Percentiles rank a stretch among this genome's conserved stretches.
Conservation (phyloP, 305 asterid species). For the Solanum hybrid region DNA sequence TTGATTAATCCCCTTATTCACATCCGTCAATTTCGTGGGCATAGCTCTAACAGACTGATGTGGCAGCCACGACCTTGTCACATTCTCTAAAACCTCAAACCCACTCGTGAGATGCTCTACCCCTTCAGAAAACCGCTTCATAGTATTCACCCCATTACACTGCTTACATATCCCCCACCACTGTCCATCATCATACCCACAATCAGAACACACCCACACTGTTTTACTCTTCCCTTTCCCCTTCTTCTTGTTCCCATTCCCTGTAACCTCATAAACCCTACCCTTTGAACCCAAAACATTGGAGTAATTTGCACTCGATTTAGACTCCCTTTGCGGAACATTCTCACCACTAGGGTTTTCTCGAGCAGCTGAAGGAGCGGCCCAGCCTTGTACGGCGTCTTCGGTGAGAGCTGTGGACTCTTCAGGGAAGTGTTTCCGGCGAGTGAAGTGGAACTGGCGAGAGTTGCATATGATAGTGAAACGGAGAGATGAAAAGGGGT, state of each 20-base stretch:
- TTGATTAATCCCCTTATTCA: slow-evolving; percentile 39
- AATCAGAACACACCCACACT: slow-evolving; percentile 62
- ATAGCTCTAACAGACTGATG: slow-evolving; percentile 19
- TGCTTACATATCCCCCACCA: slow-evolving; percentile 94
- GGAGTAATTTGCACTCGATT: not conserved
- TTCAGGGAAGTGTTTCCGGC: slow-evolving; percentile 11
- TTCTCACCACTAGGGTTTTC: not conserved
- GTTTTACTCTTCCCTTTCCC: slow-evolving; percentile 52
- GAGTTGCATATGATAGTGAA: slow-evolving; percentile 16
- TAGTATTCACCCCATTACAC: slow-evolving; percentile 53
- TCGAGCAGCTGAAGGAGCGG: slow-evolving; percentile 21
- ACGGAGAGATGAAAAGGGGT: slow-evolving; percentile 8
- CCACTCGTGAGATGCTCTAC: slow-evolving; percentile 28
- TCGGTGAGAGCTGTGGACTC: slow-evolving; percentile 22
- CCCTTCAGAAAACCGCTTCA: slow-evolving; percentile 45
- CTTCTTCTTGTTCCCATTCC: slow-evolving; percentile 31
- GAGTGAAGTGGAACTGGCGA: slow-evolving; percentile 29
- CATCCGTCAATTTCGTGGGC: slow-evolving; percentile 64
- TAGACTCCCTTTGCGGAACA: slow-evolving; percentile 4
- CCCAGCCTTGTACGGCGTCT: slow-evolving; percentile 21
- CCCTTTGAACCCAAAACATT: slow-evolving; percentile 7
- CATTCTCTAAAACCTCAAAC: slow-evolving; percentile 44
- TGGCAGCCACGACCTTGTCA: slow-evolving; percentile 56
- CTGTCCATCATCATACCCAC: slow-evolving; percentile 83
- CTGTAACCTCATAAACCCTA: slow-evolving; percentile 37